These are phyloP conservation scores for Phragmites australis DNA, from an alignment of 176 grass and related monocot genomes.

Conservation along the genomic window DNA sequence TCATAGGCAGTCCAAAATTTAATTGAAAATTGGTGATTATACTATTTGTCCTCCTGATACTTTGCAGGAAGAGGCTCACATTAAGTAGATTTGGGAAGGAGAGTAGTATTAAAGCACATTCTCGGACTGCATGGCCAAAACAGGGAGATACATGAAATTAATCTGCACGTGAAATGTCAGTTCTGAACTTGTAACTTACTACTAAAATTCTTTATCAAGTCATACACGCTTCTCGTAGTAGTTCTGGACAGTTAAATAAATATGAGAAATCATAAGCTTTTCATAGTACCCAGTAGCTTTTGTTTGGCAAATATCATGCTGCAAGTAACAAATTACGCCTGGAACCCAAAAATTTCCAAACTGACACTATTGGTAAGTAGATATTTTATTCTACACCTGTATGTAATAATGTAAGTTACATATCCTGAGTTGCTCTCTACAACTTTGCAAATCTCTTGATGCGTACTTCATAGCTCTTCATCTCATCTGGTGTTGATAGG, in stretches of 20 bases:
- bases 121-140: neutral
- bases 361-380: neutral
- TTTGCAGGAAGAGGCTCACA: constrained; percentile 37
- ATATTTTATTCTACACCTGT: neutral
- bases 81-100: constrained; percentile 30
- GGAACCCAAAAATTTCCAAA: neutral
- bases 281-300: neutral
- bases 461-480: constrained; percentile 39
- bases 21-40: neutral
- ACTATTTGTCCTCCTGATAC: neutral
- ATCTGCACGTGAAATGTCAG: neutral
- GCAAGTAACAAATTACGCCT: neutral
- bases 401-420: neutral
- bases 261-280: neutral
- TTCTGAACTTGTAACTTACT: neutral
- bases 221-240: neutral
- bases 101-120: neutral
- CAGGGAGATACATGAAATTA: neutral
- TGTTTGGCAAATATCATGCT: neutral
- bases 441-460: constrained; percentile 72
- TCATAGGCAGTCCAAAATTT: neutral
- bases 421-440: constrained; percentile 16
- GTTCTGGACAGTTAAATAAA: neutral
- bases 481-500: constrained; percentile 39
- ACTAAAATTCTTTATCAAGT: neutral